These are phyloP conservation scores for Cyberlindnera mycetangii DNA, from an alignment of 805 yeast species.

Conservation along the genomic window DNA sequence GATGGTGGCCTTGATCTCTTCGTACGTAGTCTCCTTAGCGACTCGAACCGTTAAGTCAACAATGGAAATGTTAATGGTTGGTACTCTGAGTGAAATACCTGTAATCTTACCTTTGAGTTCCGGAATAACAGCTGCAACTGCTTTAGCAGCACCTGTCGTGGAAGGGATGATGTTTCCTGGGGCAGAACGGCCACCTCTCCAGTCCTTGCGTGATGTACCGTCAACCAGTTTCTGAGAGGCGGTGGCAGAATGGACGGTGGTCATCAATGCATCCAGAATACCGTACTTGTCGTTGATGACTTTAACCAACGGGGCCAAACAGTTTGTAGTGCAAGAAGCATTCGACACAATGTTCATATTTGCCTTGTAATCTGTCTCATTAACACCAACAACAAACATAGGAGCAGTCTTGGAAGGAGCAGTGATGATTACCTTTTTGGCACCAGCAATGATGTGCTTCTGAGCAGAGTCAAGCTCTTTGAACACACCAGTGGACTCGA, in stretches of 20 bases:
- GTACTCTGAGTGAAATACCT: slow-evolving; percentile 73
- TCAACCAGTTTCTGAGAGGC: slow-evolving; percentile 74
- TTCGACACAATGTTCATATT: slow-evolving; percentile 61
- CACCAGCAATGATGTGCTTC: slow-evolving; percentile 70
- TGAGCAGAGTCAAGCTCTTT: slow-evolving; percentile 62
- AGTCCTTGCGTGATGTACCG: slow-evolving; percentile 76
- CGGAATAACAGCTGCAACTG: slow-evolving; percentile 73
- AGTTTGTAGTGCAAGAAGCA: slow-evolving; percentile 74
- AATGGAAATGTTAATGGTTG: slow-evolving; percentile 71
- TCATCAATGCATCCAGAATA: slow-evolving; percentile 72
- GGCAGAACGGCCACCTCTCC: slow-evolving; percentile 82
- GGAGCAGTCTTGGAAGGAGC: slow-evolving; percentile 73
- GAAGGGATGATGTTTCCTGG: slow-evolving; percentile 74
- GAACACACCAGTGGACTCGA: slow-evolving; percentile 74
- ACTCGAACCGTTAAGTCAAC: slow-evolving; percentile 69
- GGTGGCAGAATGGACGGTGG: slow-evolving; percentile 70
- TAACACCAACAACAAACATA: slow-evolving; percentile 72
- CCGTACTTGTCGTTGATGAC: slow-evolving; percentile 64
- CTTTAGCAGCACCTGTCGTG: slow-evolving; percentile 76
- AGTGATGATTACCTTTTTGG: slow-evolving; percentile 69
- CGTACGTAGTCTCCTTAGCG: slow-evolving; percentile 55
- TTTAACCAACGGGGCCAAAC: slow-evolving; percentile 73
- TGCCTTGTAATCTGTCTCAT: slow-evolving; percentile 54
- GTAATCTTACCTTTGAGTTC: slow-evolving; percentile 69
- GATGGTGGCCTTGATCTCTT: slow-evolving; percentile 57